phyloP scores from a whole-genome alignment of 148 eudicot genomes.

The Rhododendron molle region DNA sequence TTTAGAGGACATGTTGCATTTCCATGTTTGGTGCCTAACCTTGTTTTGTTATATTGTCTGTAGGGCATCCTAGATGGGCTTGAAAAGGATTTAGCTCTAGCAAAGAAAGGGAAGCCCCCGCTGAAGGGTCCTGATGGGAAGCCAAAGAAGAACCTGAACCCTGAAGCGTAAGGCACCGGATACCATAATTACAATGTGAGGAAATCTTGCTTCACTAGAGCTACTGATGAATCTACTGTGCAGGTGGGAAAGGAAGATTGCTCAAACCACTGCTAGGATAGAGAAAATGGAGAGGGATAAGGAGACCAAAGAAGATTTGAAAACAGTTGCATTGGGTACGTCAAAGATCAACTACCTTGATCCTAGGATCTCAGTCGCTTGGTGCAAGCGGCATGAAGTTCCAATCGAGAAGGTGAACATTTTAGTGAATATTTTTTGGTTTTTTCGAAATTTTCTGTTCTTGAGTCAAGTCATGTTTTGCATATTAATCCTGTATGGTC shows the following conservation, averaged over 20 bases:
- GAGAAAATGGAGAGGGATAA: constrained; percentile 81
- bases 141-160: constrained; percentile 59
- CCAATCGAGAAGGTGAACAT: constrained; percentile 86
- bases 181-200: constrained; percentile 5
- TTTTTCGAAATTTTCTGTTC: neutral
- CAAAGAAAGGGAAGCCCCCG: constrained; percentile 89
- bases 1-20: neutral
- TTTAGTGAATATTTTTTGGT: neutral
- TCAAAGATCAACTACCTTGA: constrained; percentile 96
- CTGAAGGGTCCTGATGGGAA: constrained; percentile 72
- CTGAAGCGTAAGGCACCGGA: constrained; percentile 62
- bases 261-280: constrained; percentile 55
- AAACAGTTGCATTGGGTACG: constrained; percentile 96
- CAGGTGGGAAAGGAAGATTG: constrained; percentile 86
- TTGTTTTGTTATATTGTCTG: constrained; percentile 13
- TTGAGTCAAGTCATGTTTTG: neutral
- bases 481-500: neutral
- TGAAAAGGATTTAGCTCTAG: constrained; percentile 66
- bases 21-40: neutral
- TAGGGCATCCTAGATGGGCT: constrained; percentile 61
- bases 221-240: constrained; percentile 19
- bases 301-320: constrained; percentile 81
- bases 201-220: neutral
- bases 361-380: constrained; percentile 95
- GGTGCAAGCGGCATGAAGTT: constrained; percentile 97